These are phyloP conservation scores for Aspergillus saccharolyticus DNA, from an alignment of 495 filamentous ascomycete genomes.

Conservation along the genomic window DNA sequence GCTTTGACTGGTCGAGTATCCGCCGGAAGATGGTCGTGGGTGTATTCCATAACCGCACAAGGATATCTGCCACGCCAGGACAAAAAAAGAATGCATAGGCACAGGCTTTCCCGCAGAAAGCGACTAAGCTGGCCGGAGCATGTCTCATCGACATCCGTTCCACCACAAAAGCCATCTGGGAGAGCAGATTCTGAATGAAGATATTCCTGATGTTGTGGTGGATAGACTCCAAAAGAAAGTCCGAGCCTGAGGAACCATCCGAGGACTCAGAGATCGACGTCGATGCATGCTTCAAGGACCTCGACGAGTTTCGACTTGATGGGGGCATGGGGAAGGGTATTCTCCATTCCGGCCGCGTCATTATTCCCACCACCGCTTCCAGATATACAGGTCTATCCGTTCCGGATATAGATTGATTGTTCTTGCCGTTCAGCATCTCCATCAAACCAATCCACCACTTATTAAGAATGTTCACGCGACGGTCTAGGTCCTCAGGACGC, in stretches of 20 bases:
- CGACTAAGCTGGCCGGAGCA: slow-evolving; percentile 86
- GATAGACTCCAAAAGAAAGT: slow-evolving; percentile 82
- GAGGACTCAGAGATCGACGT: slow-evolving; percentile 40
- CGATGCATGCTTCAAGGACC: slow-evolving; percentile 31
- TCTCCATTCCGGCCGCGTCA: slow-evolving; percentile 92
- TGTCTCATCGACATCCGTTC: slow-evolving; percentile 87
- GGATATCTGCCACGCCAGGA: slow-evolving; percentile 78
- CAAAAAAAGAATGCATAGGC: slow-evolving; percentile 98
- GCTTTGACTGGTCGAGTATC: slow-evolving; percentile 61
- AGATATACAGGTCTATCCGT: slow-evolving; percentile 77
- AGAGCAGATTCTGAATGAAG: slow-evolving; percentile 78
- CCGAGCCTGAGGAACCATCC: slow-evolving; percentile 51
- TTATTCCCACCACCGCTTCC: slow-evolving; percentile 76
- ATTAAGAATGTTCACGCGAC: slow-evolving; percentile 74
- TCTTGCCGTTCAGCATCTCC: slow-evolving; percentile 73
- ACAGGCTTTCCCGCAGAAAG: slow-evolving; percentile 88
- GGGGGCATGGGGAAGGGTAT: slow-evolving; percentile 52
- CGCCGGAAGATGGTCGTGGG: slow-evolving; percentile 61
- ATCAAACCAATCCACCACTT: slow-evolving; percentile 95
- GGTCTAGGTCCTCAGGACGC: slow-evolving; percentile 79
- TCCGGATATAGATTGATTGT: slow-evolving; percentile 66
- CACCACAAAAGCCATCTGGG: slow-evolving; percentile 84
- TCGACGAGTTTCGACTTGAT: slow-evolving; percentile 22
- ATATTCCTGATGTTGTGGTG: slow-evolving; percentile 92
- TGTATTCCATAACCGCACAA: slow-evolving; percentile 78